These are phyloP conservation scores for Thalassiosira livingstoniorum DNA, from an alignment of 352 stramenopile genomes.

Conservation along the genomic window DNA sequence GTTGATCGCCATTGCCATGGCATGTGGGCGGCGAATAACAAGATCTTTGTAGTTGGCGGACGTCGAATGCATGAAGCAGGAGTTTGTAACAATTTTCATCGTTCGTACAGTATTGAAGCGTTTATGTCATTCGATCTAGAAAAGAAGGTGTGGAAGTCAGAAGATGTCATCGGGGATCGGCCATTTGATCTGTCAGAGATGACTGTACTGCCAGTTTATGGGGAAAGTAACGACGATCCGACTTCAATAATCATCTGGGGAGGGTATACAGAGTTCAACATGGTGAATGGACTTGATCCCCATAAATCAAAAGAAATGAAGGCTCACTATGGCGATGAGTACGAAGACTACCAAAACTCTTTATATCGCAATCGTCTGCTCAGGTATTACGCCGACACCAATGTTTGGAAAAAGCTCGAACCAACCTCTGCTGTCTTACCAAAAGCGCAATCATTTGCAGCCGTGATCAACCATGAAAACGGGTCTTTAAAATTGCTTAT, in stretches of 20 bases:
- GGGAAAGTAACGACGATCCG: conserved; percentile 14
- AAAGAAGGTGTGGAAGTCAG: conserved; percentile 18
- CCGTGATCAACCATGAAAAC: conserved; percentile 4
- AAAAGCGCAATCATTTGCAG: conserved; percentile 37
- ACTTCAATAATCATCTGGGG: conserved; percentile 41
- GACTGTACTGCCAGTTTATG: conserved; percentile 37
- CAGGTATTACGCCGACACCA: conserved; percentile 12
- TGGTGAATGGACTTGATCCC: no score
- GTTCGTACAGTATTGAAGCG: conserved; percentile 25
- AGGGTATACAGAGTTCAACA: conserved; percentile 21
- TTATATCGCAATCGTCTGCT: conserved; percentile 13
- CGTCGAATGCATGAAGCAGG: not conserved
- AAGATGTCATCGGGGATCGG: conserved; percentile 21
- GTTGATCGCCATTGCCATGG: conserved; percentile 27
- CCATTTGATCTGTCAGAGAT: conserved; percentile 33
- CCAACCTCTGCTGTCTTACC: conserved; percentile 24
- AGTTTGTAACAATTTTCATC: not conserved
- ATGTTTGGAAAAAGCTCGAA: conserved; percentile 30
- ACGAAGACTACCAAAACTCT: not conserved
- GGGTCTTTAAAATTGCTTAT: conserved; percentile 12
- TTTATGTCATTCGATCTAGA: conserved; percentile 39
- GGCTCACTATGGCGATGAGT: conserved; percentile 20
- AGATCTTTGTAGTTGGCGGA: conserved; percentile 41
- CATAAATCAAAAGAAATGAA: no score
- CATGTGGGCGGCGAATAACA: conserved; percentile 38